Percentiles rank a stretch among this genome's conserved stretches.
phyloP scores from a whole-genome alignment of 2,329 filamentous ascomycete genomes.

The Neonectria coccinea region DNA sequence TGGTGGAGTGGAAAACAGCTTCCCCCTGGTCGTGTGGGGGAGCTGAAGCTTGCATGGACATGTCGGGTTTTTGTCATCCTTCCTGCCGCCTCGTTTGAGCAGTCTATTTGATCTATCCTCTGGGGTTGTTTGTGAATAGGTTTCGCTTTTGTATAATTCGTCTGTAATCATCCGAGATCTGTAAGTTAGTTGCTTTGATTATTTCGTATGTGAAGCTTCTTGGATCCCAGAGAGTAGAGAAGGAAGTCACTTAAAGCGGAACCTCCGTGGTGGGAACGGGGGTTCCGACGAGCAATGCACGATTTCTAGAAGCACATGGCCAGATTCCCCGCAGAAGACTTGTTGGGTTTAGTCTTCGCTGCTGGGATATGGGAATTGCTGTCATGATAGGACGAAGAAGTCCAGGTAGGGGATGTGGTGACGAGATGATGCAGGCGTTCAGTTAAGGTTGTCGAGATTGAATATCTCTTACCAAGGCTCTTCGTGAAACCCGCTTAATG shows the following conservation, averaged over 20 bases:
- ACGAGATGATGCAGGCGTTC: neutral
- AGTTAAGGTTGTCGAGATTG: neutral
- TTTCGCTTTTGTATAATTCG: too few species aligned
- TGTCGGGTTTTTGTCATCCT: neutral
- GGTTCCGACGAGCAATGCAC: constrained; percentile 3
- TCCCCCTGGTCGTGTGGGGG: neutral
- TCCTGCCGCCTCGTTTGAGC: too few species aligned
- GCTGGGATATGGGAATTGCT: neutral
- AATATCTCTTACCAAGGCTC: neutral
- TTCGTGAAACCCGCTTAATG: constrained; percentile 8
- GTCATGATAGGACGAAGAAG: neutral
- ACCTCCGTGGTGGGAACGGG: neutral
- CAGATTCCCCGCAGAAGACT: neutral
- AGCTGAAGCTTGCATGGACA: neutral
- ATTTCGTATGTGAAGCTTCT: neutral
- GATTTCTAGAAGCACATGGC: neutral
- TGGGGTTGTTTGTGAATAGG: too few species aligned
- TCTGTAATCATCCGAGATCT: too few species aligned
- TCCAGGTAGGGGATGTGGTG: neutral
- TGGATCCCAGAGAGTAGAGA: neutral
- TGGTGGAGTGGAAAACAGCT: neutral
- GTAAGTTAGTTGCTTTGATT: too few species aligned
- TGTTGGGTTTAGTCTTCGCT: neutral
- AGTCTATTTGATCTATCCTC: too few species aligned
- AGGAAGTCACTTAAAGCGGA: neutral